Evolutionary conservation across 2,329 filamentous ascomycete genomes (phyloP).

Genomic region (Didymellaceae sp.): DNA sequence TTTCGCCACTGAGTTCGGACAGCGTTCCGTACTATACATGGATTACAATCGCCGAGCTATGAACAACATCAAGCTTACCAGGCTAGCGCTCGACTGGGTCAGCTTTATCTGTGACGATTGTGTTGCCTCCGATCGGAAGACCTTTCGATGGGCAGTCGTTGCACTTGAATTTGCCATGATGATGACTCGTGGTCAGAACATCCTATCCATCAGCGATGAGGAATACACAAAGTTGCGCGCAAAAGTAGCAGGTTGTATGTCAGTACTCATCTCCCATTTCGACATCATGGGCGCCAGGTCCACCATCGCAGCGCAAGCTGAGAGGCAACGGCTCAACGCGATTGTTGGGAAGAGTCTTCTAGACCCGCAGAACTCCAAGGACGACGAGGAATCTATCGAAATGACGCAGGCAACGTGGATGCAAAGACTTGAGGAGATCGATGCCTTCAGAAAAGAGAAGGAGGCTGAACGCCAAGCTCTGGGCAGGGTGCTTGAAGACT

Average conservation of each 20-base stretch:
- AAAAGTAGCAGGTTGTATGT: constrained; percentile 98
- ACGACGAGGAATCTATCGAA: constrained; percentile 84
- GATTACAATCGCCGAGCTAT: constrained; percentile 93
- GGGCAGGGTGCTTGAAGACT: constrained; percentile 89
- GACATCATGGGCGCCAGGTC: constrained; percentile 98
- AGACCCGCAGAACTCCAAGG: constrained; percentile 74
- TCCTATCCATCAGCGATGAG: constrained; percentile 85
- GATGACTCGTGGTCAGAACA: constrained; percentile 93
- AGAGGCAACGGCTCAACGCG: constrained; percentile 86
- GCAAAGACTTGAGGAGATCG: constrained; percentile 74
- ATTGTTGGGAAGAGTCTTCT: constrained; percentile 77
- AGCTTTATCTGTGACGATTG: constrained; percentile 98
- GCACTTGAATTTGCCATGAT: constrained; percentile 96
- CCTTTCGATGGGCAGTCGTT: constrained; percentile 95
- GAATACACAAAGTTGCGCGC: constrained; percentile 83
- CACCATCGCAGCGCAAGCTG: constrained; percentile 89
- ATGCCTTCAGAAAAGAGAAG: constrained; percentile 77
- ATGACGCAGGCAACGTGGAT: constrained; percentile 79
- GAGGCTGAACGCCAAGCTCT: constrained; percentile 86
- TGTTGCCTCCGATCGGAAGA: constrained; percentile 89
- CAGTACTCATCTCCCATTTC: constrained; percentile 94
- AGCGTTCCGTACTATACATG: constrained; percentile 92
- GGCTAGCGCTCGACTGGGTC: constrained; percentile 94
- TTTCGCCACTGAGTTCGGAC: constrained; percentile 98
- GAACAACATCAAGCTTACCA: constrained; percentile 95